A percentile compares a stretch with the other conserved stretches of the same genome.
These are phyloP conservation scores for Silybum marianum DNA, from an alignment of 129 eudicot genomes.

Conservation along the genomic window DNA sequence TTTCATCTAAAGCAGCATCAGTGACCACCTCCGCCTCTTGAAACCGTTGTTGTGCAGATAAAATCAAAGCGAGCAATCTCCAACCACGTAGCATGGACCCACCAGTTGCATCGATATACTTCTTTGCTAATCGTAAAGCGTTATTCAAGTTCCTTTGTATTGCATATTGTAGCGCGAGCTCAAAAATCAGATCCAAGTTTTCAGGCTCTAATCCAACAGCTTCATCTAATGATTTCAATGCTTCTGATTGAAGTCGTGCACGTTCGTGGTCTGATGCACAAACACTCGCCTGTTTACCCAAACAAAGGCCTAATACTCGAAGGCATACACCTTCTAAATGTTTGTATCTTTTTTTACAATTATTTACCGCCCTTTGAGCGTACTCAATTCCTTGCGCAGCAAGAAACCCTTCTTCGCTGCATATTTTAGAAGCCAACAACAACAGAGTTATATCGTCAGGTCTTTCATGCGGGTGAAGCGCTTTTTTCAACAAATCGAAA, in stretches of 20 bases:
- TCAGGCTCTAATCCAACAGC: constrained; percentile 61
- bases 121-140: constrained; percentile 73
- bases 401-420: constrained; percentile 61
- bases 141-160: constrained; percentile 77
- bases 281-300: constrained; percentile 75
- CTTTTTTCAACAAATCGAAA: constrained; percentile 62
- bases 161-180: constrained; percentile 77
- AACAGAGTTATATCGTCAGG: constrained; percentile 63
- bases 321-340: constrained; percentile 81
- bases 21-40: constrained; percentile 82
- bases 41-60: constrained; percentile 80
- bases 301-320: constrained; percentile 77
- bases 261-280: constrained; percentile 81
- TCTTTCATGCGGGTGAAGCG: constrained; percentile 68
- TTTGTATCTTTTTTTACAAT: constrained; percentile 41
- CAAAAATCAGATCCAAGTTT: constrained; percentile 69
- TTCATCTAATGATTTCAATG: constrained; percentile 72
- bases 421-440: constrained; percentile 73
- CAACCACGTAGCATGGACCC: constrained; percentile 83
- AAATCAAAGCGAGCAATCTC: constrained; percentile 84
- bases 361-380: constrained; percentile 66
- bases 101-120: constrained; percentile 80
- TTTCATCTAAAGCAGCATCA: constrained; percentile 95
- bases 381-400: constrained; percentile 82
- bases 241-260: constrained; percentile 78